Evolutionary conservation across 2,329 filamentous ascomycete species (phyloP).

Genomic region (Xylariales sp.): DNA sequence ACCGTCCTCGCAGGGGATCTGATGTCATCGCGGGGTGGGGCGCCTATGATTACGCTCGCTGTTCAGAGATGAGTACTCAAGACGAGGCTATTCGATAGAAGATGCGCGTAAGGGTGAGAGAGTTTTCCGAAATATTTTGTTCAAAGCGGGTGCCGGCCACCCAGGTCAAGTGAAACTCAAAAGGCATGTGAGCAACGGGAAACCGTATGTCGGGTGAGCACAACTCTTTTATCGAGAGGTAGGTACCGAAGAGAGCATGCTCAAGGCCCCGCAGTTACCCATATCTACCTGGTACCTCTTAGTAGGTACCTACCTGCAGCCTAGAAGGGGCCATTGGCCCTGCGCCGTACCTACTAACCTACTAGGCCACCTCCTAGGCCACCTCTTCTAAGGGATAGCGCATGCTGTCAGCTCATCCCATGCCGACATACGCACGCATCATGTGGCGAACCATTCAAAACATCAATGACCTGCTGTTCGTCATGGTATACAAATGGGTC

Average conservation of each 20-base stretch:
- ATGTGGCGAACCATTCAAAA: slow-evolving; percentile 27
- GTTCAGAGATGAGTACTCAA: slow-evolving; percentile 9
- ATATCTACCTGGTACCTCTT: background rate
- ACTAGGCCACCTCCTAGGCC: background rate
- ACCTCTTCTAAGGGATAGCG: background rate
- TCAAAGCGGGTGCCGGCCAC: background rate
- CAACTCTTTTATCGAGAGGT: slow-evolving; percentile 16
- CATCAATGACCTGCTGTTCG: slow-evolving; percentile 5
- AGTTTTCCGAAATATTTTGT: background rate
- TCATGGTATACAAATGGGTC: slow-evolving; percentile 4
- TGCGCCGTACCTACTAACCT: background rate
- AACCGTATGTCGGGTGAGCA: slow-evolving; percentile 18
- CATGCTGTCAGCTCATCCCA: background rate
- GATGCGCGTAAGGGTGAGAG: background rate
- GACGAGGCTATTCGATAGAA: slow-evolving; percentile 8
- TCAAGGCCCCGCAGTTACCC: slow-evolving; percentile 27
- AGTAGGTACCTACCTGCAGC: background rate
- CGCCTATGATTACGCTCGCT: slow-evolving; percentile 2
- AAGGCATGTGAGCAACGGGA: slow-evolving; percentile 33
- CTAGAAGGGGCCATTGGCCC: slow-evolving; percentile 8
- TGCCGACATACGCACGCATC: slow-evolving; percentile 11
- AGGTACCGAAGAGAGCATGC: background rate
- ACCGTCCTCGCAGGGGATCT: slow-evolving; percentile 50
- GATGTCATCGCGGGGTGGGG: slow-evolving; percentile 51
- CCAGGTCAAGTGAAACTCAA: slow-evolving; percentile 22